Percentiles rank a stretch among this genome's conserved stretches.
Evolutionary conservation across 371 early-diverging fungal species (phyloP).

Genomic region (Apophysomyces elegans): DNA sequence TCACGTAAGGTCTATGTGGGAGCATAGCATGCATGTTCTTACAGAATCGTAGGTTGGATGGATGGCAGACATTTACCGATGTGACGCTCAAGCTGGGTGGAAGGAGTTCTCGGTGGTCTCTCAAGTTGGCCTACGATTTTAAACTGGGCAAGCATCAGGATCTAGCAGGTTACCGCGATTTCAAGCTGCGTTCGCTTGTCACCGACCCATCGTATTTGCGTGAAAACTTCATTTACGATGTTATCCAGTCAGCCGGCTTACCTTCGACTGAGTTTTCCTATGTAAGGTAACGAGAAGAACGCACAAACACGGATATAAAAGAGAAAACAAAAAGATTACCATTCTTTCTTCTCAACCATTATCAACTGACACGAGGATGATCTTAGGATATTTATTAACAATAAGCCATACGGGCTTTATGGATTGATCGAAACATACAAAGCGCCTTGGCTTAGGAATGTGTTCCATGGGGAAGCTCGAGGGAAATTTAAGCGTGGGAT

Average conservation of each 20-base stretch:
- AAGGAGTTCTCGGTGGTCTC: slow-evolving; percentile 17
- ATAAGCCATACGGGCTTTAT: slow-evolving; percentile 40
- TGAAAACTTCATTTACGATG: slow-evolving; percentile 24
- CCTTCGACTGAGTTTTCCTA: slow-evolving; percentile 21
- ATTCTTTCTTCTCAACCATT: neutral
- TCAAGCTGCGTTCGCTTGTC: slow-evolving; percentile 23
- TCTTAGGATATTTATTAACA: slow-evolving; percentile 36
- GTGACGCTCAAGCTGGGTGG: slow-evolving; percentile 19
- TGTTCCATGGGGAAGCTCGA: slow-evolving; percentile 33
- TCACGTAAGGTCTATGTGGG: slow-evolving; percentile 9
- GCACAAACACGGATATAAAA: too few species aligned
- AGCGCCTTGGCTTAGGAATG: slow-evolving; percentile 39
- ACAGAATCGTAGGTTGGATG: slow-evolving; percentile 16
- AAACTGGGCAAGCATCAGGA: slow-evolving; percentile 15
- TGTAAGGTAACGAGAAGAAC: neutral
- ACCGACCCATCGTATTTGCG: slow-evolving; percentile 32
- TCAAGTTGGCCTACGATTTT: slow-evolving; percentile 25
- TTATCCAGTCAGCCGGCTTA: slow-evolving; percentile 18
- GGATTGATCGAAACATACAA: slow-evolving; percentile 38
- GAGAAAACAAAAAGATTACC: neutral
- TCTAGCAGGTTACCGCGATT: slow-evolving; percentile 14
- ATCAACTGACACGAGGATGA: too few species aligned
- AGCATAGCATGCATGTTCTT: too few species aligned
- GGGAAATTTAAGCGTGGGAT: slow-evolving; percentile 34
- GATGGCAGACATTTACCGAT: slow-evolving; percentile 18